Evolutionary conservation across 139 green algal species (phyloP), one percentile per base, ranked within the genome.

Genomic region (Diplosphaera chodatii): DNA sequence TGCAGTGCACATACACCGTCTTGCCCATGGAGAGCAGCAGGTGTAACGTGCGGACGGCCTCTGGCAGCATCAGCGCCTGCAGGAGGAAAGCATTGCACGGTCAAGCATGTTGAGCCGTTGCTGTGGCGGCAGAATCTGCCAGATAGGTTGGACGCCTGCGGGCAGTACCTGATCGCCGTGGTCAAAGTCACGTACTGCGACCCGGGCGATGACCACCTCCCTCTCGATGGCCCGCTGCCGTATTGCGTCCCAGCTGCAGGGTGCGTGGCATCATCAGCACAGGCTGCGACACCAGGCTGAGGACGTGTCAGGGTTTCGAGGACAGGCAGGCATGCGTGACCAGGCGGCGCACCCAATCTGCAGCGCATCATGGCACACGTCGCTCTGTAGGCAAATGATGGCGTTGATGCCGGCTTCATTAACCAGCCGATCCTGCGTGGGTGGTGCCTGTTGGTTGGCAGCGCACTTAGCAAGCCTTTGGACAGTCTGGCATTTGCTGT

Each of bases 1-100:
- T 94, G 79, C 88, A 94, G 79, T 94, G 88, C 30, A 91, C 85
- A 78, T 94, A 94, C 65, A 87, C 82, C 23, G 68, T 70, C 41
- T 80, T 81, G 31, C 84, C 87, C 32, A 78, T 74, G 55, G 74
- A 34, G 4, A 78, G 63, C 30, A 87, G 69, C 64, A 88, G 48
- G 65, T 81, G 67, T 55, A 93, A 66, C 69, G 79, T 78, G 4
- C 85, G 73, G 30, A 91, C 87, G 20, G 82, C 83, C 70, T 91
- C 86, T 4, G 88, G 87, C 32, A 94, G 80, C 88, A 92, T 92
- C 48, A 83, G 40, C 33, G 85, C 78, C 81, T 89, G 68, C 32
- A 59, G 64, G n/a, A n/a, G n/a, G n/a, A n/a, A n/a, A n/a, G n/a
- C 64, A 6, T 29, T 32, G 6, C n/a, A 29, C 27, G n/a, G n/a